phyloP scores from a whole-genome alignment of 177 flowering plant genomes.

The Telopea speciosissima region DNA sequence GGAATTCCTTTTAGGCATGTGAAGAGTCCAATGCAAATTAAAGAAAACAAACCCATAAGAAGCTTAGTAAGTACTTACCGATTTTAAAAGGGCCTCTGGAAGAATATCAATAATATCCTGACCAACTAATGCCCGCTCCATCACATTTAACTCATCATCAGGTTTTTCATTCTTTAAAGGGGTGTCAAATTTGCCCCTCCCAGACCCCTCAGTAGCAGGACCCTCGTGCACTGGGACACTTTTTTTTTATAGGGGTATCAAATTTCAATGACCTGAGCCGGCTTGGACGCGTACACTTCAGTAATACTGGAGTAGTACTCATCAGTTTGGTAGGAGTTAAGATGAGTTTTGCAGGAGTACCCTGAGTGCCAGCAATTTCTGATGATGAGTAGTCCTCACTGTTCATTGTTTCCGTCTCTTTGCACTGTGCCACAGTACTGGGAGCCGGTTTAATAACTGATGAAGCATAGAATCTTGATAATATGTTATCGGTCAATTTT shows the following conservation, averaged over 20 bases:
- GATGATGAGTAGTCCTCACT: no score
- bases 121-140: slow-evolving; percentile 18
- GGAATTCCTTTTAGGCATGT: not conserved
- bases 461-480: no score
- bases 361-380: slow-evolving; percentile 11
- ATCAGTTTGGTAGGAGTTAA: slow-evolving; percentile 50
- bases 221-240: no score
- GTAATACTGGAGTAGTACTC: slow-evolving; percentile 49
- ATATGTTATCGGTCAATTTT: no score
- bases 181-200: no score
- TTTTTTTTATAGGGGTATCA: no score
- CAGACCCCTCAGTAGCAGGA: no score
- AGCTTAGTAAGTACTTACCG: slow-evolving; percentile 37
- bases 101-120: slow-evolving; percentile 46
- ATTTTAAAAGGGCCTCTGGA: slow-evolving; percentile 47
- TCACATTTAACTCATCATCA: slow-evolving; percentile 16
- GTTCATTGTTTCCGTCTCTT: no score
- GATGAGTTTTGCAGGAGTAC: slow-evolving; percentile 44
- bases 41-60: not conserved
- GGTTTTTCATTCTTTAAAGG: slow-evolving; percentile 36
- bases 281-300: slow-evolving; percentile 32
- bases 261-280: slow-evolving; percentile 47
- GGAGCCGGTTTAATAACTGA: no score
- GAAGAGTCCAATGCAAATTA: not conserved
- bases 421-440: no score